Evolutionary conservation across 176 grass and related monocot species (phyloP).

Genomic region (Oryza brachyantha): DNA sequence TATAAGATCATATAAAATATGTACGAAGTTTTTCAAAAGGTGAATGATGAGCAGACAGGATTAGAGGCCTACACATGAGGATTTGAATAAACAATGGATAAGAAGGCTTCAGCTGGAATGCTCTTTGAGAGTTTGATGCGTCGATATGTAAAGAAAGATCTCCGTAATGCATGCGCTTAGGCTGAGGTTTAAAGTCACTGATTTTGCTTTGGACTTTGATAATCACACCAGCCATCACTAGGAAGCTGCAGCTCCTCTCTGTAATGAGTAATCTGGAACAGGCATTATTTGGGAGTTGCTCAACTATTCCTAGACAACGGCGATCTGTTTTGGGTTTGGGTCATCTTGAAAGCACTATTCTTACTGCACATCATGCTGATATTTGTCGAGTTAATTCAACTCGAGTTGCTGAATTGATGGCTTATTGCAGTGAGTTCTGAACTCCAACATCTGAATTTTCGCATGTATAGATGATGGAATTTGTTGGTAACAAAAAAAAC

Average conservation of each 20-base stretch:
- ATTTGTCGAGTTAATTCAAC: constrained; percentile 5
- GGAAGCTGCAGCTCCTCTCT: not conserved
- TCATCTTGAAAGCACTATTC: constrained; percentile 17
- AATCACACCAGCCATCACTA: constrained; percentile 32
- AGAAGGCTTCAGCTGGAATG: constrained; percentile 39
- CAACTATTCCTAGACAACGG: constrained; percentile 26
- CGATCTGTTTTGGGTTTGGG: not conserved
- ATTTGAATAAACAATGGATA: constrained; percentile 36
- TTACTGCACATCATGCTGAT: constrained; percentile 13
- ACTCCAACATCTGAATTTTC: not conserved
- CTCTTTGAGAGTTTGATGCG: constrained; percentile 16
- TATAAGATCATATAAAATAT: constrained; percentile 15
- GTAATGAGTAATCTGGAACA: not conserved
- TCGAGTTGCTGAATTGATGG: not conserved
- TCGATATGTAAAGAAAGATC: constrained; percentile 26
- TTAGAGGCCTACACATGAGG: constrained; percentile 42
- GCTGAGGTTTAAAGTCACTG: constrained; percentile 1
- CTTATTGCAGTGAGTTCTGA: not conserved
- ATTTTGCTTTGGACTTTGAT: constrained; percentile 30
- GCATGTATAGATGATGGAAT: not conserved
- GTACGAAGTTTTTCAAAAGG: constrained; percentile 44
- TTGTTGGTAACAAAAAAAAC: not conserved
- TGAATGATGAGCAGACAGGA: constrained; percentile 54
- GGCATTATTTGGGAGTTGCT: constrained; percentile 10
- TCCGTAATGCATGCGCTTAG: constrained; percentile 28